These are phyloP conservation scores for Tolypocladium paradoxum DNA, from an alignment of 2,329 filamentous ascomycete genomes.

Conservation along the genomic window DNA sequence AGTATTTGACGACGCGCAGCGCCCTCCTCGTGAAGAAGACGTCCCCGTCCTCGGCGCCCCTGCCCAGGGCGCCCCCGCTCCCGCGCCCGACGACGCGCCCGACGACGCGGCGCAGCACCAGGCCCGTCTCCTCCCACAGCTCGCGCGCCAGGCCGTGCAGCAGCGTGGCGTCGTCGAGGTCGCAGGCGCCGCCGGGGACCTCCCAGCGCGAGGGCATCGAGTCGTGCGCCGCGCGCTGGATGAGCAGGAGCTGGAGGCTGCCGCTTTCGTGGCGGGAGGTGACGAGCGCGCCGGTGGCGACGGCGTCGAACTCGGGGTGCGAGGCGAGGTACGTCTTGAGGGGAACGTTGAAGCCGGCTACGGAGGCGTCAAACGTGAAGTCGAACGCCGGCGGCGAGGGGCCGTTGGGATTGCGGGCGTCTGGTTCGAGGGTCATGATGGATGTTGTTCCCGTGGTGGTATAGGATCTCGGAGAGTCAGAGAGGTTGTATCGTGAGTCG, in stretches of 20 bases:
- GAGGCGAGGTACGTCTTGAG: neutral
- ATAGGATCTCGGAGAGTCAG: neutral
- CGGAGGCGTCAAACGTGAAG: slow-evolving; percentile 3
- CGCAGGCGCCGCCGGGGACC: slow-evolving; percentile 29
- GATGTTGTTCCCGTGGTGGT: neutral
- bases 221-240: slow-evolving; percentile 28
- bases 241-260: slow-evolving; percentile 9
- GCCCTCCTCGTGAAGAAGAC: neutral
- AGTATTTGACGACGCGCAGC: slow-evolving; percentile 3
- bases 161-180: slow-evolving; percentile 23
- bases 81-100: slow-evolving; percentile 3
- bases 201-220: slow-evolving; percentile 30
- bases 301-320: slow-evolving; percentile 6
- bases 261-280: slow-evolving; percentile 6
- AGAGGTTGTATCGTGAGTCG: neutral
- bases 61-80: neutral
- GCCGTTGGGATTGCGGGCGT: neutral
- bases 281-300: slow-evolving; percentile 16
- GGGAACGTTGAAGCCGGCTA: slow-evolving; percentile 2
- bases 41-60: neutral
- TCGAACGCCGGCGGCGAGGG: neutral
- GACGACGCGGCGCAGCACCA: slow-evolving; percentile 14
- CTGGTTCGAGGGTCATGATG: neutral
- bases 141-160: slow-evolving; percentile 28
- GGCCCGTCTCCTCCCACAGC: slow-evolving; percentile 30